Base-by-base conservation (phyloP, 306 rosid genomes). In the Castanea sativa region DNA sequence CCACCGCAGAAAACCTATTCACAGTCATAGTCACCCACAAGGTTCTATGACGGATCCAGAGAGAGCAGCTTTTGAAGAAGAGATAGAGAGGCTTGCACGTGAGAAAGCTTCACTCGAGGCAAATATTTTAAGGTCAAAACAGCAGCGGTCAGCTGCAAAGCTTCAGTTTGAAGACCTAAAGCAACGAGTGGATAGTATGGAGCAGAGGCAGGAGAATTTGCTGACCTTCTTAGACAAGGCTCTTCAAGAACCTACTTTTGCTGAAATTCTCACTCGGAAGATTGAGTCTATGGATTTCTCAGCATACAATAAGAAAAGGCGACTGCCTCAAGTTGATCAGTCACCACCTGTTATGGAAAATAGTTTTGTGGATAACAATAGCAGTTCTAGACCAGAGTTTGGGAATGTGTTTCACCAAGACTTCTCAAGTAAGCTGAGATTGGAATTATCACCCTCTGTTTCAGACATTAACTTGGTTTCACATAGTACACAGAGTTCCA, bases 1-100 rank as follows among this genome's bases (percentile, higher is more conserved):
- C 84, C 92, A 96, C 84, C 97, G 99, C 41, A 86, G 98, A 85
- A 96, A 96, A 86, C 99, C 99, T 55, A 91, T 96, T 69, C 99
- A 96, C 83, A 96, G 99, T 84, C 99, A 96, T 83, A 96, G 99
- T 81, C 82, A 88, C 76, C 97, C 99, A 78, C 99, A 90, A 35
- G 94, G 94, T 73, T 83, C 99, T 75, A 55, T 49, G 29, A 87
- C 79, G 58, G 96, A 96, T 90, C 88, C 92, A 30, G 99, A 96
- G 80, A 87, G 98, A 86, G 93, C 96, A 72, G 88, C 90, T 61
- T 89, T 87, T 73, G 98, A 93, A 78, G 97, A 96, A 57, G 98
- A 91, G 83, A 90, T 93, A 53, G 98, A 93, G 63, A 93, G 83
- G 85, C 90, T 96, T 73, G 74, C 90, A 1, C 87, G 70, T 10